These are phyloP conservation scores for Cryphonectria naterciae DNA, from an alignment of 2,329 filamentous ascomycete species.

Conservation along the genomic window DNA sequence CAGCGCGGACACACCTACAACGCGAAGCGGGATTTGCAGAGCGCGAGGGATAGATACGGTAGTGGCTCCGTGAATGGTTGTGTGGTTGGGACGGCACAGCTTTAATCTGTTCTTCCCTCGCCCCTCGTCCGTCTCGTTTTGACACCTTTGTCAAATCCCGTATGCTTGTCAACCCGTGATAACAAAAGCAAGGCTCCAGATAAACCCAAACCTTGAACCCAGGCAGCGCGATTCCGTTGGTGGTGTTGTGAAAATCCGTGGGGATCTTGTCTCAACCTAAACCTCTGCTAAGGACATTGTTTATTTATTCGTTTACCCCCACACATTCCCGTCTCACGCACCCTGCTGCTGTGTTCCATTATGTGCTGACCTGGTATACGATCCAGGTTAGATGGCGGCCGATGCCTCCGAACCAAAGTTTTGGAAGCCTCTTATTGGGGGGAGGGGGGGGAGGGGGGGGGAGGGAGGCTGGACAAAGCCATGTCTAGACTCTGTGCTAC, in stretches of 20 bases:
- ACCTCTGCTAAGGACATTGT: neutral
- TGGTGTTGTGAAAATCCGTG: neutral
- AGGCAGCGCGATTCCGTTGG: neutral
- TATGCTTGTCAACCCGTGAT: neutral
- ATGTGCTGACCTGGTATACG: neutral
- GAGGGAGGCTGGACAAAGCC: neutral
- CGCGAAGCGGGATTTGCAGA: neutral
- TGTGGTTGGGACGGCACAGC: neutral
- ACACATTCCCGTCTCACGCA: neutral
- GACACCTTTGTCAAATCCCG: neutral
- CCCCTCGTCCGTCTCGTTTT: neutral
- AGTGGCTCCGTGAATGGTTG: neutral
- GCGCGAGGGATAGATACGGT: neutral
- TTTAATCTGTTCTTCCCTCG: neutral
- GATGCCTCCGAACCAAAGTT: neutral
- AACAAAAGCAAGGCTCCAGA: neutral
- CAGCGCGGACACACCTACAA: too few species aligned
- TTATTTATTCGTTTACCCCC: neutral
- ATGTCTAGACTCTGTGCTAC: neutral
- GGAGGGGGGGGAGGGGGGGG: too few species aligned
- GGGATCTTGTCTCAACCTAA: neutral
- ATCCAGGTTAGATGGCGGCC: neutral
- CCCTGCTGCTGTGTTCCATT: neutral
- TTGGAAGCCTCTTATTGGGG: neutral
- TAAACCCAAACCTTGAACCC: neutral